A percentile compares a stretch with the other conserved stretches of the same genome.
Conservation (phyloP, 2,329 filamentous ascomycete species). For the Ophiostoma populinum region DNA sequence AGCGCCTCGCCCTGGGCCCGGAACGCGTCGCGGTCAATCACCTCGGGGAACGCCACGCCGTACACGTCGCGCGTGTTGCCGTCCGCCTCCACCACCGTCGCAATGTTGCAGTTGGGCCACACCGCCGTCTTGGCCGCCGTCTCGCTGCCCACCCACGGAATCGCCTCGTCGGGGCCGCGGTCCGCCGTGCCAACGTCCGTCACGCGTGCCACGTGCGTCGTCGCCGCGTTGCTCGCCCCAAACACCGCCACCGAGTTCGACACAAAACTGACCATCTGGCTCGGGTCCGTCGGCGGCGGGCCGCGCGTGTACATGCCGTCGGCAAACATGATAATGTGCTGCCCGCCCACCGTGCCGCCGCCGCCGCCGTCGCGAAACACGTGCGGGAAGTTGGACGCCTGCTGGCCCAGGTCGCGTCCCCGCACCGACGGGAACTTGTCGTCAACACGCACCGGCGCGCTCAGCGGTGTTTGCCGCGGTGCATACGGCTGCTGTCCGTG, state of each 20-base stretch:
- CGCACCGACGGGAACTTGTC: slow-evolving; percentile 4
- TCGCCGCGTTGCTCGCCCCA: not conserved
- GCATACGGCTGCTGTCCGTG: not conserved
- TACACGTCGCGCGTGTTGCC: not conserved
- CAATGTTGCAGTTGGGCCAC: slow-evolving; percentile 12
- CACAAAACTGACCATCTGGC: slow-evolving; percentile 9
- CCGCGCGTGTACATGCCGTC: slow-evolving; percentile 10
- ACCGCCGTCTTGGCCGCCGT: slow-evolving; percentile 1
- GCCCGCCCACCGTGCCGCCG: slow-evolving; percentile 10
- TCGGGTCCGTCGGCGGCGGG: slow-evolving; percentile 6
- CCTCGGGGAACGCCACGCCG: slow-evolving; percentile 8
- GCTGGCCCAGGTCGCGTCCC: slow-evolving; percentile 6
- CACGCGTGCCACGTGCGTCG: slow-evolving; percentile 3
- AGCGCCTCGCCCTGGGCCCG: slow-evolving; percentile 4
- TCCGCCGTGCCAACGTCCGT: slow-evolving; percentile 4
- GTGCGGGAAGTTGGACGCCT: slow-evolving; percentile 11
- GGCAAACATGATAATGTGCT: slow-evolving; percentile 10
- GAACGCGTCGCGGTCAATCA: slow-evolving; percentile 10
- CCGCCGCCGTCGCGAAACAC: slow-evolving; percentile 12
- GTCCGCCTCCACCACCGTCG: slow-evolving; percentile 1
- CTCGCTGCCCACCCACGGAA: slow-evolving; percentile 7
- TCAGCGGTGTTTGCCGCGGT: not conserved
- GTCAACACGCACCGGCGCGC: not conserved
- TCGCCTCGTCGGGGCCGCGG: slow-evolving; percentile 2
- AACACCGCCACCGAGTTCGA: slow-evolving; percentile 11